Conservation (phyloP, 2,329 filamentous ascomycete species). For the Colletotrichum graminicola region DNA sequence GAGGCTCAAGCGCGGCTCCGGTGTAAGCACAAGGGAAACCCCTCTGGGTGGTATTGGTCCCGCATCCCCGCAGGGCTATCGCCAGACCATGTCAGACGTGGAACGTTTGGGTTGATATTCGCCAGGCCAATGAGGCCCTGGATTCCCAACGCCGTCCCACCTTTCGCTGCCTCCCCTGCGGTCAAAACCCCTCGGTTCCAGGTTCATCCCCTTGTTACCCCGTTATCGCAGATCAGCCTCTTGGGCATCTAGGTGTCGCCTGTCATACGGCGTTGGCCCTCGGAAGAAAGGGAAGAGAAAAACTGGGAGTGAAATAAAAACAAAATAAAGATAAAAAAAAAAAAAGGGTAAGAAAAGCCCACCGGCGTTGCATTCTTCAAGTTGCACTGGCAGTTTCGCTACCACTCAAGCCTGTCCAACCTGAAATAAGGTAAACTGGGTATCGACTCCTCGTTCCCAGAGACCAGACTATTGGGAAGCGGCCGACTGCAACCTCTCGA, state of each 20-base stretch:
- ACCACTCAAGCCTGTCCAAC: background rate
- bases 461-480: background rate
- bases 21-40: background rate
- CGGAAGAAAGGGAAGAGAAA: background rate
- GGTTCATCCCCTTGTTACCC: constrained; percentile 13
- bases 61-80: constrained; percentile 25
- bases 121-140: constrained; percentile 38
- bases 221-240: background rate
- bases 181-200: background rate
- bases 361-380: constrained; percentile 5
- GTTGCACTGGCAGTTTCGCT: background rate
- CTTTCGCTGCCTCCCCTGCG: constrained; percentile 13
- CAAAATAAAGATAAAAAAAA: no score
- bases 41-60: background rate
- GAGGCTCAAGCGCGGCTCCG: constrained; percentile 38
- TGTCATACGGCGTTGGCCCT: background rate
- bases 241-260: background rate
- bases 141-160: constrained; percentile 30
- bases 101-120: constrained; percentile 35
- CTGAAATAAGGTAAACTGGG: background rate
- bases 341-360: background rate
- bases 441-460: background rate
- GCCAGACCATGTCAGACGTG: constrained; percentile 35
- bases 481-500: background rate
- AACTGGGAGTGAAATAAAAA: no score